Conservation (phyloP, 2,329 filamentous ascomycete genomes). For the Penicillium rolfsii region DNA sequence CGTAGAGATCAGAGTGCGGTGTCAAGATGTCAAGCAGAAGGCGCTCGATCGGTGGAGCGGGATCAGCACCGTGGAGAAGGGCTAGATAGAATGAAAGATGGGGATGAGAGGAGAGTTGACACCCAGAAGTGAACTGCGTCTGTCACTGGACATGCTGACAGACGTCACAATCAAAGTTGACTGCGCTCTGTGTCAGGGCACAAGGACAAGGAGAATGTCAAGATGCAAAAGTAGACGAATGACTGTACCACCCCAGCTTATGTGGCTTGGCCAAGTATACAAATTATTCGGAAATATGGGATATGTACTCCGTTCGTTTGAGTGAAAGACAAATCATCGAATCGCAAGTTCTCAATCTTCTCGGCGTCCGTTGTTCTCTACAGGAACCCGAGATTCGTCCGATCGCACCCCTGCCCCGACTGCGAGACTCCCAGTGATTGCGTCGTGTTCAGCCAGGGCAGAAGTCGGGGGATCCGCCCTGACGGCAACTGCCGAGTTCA, state of each 20-base stretch:
- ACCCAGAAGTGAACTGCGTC: background rate
- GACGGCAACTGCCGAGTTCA: conserved; percentile 16
- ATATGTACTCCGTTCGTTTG: background rate
- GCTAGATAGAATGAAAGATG: background rate
- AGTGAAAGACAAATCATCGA: background rate
- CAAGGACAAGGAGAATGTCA: background rate
- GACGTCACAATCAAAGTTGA: background rate
- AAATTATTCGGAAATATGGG: background rate
- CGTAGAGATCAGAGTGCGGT: background rate
- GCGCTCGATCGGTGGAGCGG: background rate
- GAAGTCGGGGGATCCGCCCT: conserved; percentile 3
- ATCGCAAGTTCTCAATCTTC: background rate
- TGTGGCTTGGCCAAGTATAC: background rate
- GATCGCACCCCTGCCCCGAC: background rate
- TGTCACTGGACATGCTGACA: background rate
- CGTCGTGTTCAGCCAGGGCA: too few species aligned
- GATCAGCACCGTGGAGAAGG: background rate
- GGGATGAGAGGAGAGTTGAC: background rate
- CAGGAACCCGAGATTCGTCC: background rate
- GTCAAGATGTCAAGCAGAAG: background rate
- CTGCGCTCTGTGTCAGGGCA: background rate
- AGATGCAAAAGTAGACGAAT: background rate
- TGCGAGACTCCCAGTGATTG: background rate
- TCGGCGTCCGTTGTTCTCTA: background rate
- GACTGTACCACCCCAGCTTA: background rate